phyloP scores from a whole-genome alignment of 1,139 yeast species.

The Protomyces inouyei region DNA sequence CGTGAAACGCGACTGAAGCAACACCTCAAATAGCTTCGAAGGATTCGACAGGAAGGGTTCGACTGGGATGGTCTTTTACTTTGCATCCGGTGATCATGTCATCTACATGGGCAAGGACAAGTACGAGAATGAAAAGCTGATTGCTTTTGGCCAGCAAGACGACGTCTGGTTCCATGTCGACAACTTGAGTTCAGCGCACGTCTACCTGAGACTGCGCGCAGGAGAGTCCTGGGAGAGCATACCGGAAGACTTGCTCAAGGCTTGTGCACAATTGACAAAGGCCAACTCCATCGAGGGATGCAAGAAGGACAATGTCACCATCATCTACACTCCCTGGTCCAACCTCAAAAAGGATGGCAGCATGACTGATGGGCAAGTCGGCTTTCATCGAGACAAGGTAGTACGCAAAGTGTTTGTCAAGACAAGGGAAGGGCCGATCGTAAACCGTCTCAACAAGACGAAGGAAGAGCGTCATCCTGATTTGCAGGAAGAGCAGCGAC shows the following conservation, averaged over 20 bases:
- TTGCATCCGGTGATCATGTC: neutral
- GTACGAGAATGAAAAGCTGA: slow-evolving; percentile 52
- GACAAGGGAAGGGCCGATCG: slow-evolving; percentile 56
- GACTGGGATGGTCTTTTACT: neutral
- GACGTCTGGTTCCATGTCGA: slow-evolving; percentile 86
- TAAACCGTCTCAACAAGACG: slow-evolving; percentile 65
- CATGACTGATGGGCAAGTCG: slow-evolving; percentile 82
- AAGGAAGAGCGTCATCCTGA: slow-evolving; percentile 52
- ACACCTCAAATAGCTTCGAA: too few relatives aligned
- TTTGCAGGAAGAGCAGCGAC: slow-evolving; percentile 44
- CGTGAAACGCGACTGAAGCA: too few relatives aligned
- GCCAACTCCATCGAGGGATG: slow-evolving; percentile 77
- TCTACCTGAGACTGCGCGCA: slow-evolving; percentile 59
- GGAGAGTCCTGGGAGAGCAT: slow-evolving; percentile 48
- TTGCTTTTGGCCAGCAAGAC: slow-evolving; percentile 62
- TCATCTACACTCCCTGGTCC: slow-evolving; percentile 68
- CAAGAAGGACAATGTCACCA: slow-evolving; percentile 62
- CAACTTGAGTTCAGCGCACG: slow-evolving; percentile 72
- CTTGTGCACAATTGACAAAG: slow-evolving; percentile 72
- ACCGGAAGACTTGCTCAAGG: slow-evolving; percentile 51
- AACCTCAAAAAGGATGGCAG: slow-evolving; percentile 65
- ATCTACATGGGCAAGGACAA: slow-evolving; percentile 74
- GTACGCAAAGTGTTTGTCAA: slow-evolving; percentile 55
- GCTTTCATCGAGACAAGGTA: slow-evolving; percentile 54
- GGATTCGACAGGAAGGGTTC: too few relatives aligned